These are phyloP conservation scores for Silene uniflora DNA, from an alignment of 148 eudicot genomes.

Conservation along the genomic window DNA sequence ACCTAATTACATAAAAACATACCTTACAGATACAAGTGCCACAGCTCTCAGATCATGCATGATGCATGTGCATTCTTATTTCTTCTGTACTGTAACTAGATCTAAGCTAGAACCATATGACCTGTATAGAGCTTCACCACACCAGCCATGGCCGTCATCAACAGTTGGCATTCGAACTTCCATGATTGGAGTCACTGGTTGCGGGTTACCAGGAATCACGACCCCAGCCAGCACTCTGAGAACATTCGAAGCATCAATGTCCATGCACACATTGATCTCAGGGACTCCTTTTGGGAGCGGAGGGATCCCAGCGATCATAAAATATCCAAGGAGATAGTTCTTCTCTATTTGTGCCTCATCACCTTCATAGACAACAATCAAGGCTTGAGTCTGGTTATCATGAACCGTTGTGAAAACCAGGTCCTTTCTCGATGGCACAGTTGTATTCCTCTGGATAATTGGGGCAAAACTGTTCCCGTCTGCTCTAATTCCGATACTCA, in stretches of 20 bases:
- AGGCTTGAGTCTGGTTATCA: constrained; percentile 69
- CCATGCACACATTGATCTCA: constrained; percentile 72
- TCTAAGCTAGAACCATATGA: constrained; percentile 59
- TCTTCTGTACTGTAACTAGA: constrained; percentile 48
- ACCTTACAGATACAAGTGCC: neutral
- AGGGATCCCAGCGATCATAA: constrained; percentile 72
- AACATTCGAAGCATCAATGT: constrained; percentile 71
- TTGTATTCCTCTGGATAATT: constrained; percentile 53
- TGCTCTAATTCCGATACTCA: constrained; percentile 66
- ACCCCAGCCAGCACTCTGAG: constrained; percentile 67
- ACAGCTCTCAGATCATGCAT: constrained; percentile 20
- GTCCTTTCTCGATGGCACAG: constrained; percentile 65
- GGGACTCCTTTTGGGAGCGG: constrained; percentile 66
- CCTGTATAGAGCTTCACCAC: constrained; percentile 60
- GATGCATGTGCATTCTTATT: constrained; percentile 22
- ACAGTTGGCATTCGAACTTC: constrained; percentile 92
- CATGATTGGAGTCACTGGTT: constrained; percentile 55
- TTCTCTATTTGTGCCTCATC: constrained; percentile 45
- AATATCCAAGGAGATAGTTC: constrained; percentile 74
- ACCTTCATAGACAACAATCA: constrained; percentile 76
- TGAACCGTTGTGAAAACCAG: constrained; percentile 63
- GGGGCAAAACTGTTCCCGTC: constrained; percentile 59
- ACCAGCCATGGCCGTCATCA: constrained; percentile 90
- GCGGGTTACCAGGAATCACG: constrained; percentile 47
- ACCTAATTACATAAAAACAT: neutral